Percentiles rank a stretch among this genome's conserved stretches.
Evolutionary conservation across 257 asterid species (phyloP).

Genomic region (Lycium barbarum): DNA sequence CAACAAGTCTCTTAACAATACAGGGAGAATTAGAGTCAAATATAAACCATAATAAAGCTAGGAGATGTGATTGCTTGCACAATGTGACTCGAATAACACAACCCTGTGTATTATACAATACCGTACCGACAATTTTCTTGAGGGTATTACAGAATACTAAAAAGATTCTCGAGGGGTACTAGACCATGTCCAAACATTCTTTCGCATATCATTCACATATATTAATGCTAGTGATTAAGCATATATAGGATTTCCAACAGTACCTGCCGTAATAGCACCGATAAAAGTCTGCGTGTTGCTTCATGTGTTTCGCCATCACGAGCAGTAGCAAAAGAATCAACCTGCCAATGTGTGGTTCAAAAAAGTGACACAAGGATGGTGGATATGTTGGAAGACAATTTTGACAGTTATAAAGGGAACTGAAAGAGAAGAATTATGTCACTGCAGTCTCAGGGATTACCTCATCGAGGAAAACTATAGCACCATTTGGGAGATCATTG

Average conservation of each 20-base stretch:
- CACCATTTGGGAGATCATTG: slow-evolving; percentile 82
- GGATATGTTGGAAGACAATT: neutral
- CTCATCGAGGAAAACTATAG: slow-evolving; percentile 93
- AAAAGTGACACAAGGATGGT: neutral
- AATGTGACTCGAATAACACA: neutral
- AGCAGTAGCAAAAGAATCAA: slow-evolving; percentile 91
- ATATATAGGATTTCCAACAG: slow-evolving; percentile 6
- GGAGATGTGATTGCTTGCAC: neutral
- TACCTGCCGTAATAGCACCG: slow-evolving; percentile 94
- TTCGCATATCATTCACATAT: neutral
- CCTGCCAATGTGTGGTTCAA: slow-evolving; percentile 48
- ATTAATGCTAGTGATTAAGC: slow-evolving; percentile 4
- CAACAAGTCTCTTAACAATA: neutral
- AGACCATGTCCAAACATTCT: neutral
- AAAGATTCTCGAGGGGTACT: neutral
- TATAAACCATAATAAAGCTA: slow-evolving; percentile 5
- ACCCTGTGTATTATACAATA: slow-evolving; percentile 14
- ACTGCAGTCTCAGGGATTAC: slow-evolving; percentile 42
- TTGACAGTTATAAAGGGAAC: slow-evolving; percentile 16
- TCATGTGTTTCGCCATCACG: slow-evolving; percentile 96
- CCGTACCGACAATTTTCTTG: neutral
- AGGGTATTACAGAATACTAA: no score
- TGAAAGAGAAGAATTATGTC: slow-evolving; percentile 21
- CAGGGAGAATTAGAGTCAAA: neutral
- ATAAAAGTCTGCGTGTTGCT: slow-evolving; percentile 89